Base-by-base conservation (phyloP, 805 yeast species). In the Metschnikowia colocasiae region DNA sequence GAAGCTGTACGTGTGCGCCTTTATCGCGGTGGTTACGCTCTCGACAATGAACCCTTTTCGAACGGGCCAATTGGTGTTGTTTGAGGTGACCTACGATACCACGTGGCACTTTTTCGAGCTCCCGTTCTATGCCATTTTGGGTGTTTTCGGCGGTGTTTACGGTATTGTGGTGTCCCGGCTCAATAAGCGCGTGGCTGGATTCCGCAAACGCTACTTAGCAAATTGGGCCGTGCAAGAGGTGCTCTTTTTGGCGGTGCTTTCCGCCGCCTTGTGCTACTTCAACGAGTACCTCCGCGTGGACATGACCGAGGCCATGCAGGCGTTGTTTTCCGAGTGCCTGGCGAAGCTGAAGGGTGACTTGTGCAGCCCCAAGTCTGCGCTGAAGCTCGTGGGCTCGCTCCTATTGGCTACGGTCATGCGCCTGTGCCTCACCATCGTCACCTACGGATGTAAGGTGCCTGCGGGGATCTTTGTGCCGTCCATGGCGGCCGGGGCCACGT, bases 401-500 rank as follows among this genome's bases (percentile, higher is more conserved):
- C 45, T 77, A 0, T 70, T 79, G 43, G 97, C 97, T 0, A 85
- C 96, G 0, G 53, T 81, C 0, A 67, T 88, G 4, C 74, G 99
- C 47, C 80, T 83, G 69, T 53, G 75, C 0, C 73, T 94, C 42
- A 87, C 94, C 23, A 78, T 90, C 23, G 73, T 94, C 13, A 85
- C 98, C 0, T 94, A 95, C 63, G 97, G 97, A 2, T 83, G 90
- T 52, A 89, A 85, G 65, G 91, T 92, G 0, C 99, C 99, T 0
- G 95, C 97, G n/a, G 99, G 99, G 13, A 88, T 92, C 5, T 85
- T 94, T 67, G 95, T 94, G 45, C 99, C 99, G 2, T 87, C 96
- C 1, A 88, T 94, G 95, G 91, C 96, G 0, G 86, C 90, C 1
- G 99, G 99, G 19, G 97, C 98, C 0, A 81, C 96, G 0, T 86